Base-by-base conservation (phyloP, 2,329 filamentous ascomycete genomes). In the Hypoxylon sp. region DNA sequence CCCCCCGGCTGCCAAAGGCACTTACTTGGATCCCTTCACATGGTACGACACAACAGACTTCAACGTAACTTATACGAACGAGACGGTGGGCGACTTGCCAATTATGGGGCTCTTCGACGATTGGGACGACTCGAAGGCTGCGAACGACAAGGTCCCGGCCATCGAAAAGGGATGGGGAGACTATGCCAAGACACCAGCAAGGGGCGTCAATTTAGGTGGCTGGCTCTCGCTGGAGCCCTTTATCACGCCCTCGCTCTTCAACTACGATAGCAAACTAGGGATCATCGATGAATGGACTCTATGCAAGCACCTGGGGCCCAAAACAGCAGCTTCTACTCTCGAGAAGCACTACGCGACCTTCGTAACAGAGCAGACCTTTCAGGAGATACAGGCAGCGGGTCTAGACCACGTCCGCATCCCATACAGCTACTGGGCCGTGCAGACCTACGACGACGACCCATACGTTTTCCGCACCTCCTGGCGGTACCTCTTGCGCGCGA, bases 401-500 rank as follows among this genome's bases (percentile, higher is more conserved):
- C 88, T 99, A 50, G 96, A 99, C 77, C 96, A 99, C 78, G 92
- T 99, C n/a, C 92, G 96, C 60, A 98, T 99, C 59, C 94, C 93
- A 0, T 98, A 91, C 79, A 93, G 92, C 8, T 99, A 99, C 84
- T 99, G 96, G 96, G 93, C 94, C 0, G 90, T 98, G 1, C 88
- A 90, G 64, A 92, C 90, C 0, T 98, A 97, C 79, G 90, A 93
- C 29, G 89, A 86, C 47, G 96, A 99, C 76, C 93, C 94, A 1
- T 99, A 97, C 76, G 86, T 99, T 1, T 88, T 92, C 66, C 90
- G 94, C 46, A 92, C 93, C 0, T 91, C 93, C 1, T 99, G 95
- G 95, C 88, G 96, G 11, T 99, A 99, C 76, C 89, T 99, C 1
- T 87, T 99, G 8, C 91, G 96, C 15, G 93, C 87, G 8, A 97